Percentiles rank a stretch among this genome's conserved stretches.
Evolutionary conservation across 495 filamentous ascomycete species (phyloP).

Genomic region (Talaromyces thailandensis): DNA sequence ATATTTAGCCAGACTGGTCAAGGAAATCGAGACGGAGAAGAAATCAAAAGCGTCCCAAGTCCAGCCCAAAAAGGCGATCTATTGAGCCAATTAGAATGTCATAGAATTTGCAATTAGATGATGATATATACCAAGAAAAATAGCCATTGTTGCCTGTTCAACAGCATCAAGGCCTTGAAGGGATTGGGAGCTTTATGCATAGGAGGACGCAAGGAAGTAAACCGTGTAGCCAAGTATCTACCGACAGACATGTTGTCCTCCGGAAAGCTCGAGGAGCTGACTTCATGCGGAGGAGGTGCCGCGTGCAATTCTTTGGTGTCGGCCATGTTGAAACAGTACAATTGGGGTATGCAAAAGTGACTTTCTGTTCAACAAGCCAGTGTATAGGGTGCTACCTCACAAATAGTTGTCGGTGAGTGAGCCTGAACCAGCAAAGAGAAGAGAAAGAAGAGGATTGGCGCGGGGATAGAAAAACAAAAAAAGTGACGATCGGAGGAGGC

Average conservation of each 20-base stretch:
- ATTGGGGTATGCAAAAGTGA: background rate
- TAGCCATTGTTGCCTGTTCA: conserved; percentile 73
- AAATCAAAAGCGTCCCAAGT: conserved; percentile 88
- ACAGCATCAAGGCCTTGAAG: conserved; percentile 55
- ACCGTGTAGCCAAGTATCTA: conserved; percentile 59
- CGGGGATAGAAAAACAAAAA: background rate
- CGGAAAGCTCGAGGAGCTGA: background rate
- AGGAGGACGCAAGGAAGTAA: conserved; percentile 65
- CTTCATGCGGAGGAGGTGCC: background rate
- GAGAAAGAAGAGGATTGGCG: background rate
- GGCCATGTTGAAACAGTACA: background rate
- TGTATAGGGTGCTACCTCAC: background rate
- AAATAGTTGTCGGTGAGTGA: background rate
- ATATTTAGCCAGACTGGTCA: conserved; percentile 52
- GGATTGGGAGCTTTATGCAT: conserved; percentile 77
- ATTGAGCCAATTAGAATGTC: background rate
- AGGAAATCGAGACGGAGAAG: conserved; percentile 78
- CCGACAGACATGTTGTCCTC: conserved; percentile 44
- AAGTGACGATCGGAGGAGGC: background rate
- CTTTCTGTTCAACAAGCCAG: background rate
- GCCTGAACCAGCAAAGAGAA: background rate
- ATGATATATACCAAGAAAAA: conserved; percentile 67
- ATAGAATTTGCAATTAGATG: background rate
- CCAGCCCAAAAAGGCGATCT: conserved; percentile 62
- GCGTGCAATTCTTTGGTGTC: background rate